Base-by-base conservation (phyloP, 2,329 filamentous ascomycete species). In the Fusarium sterilihyphosum region DNA sequence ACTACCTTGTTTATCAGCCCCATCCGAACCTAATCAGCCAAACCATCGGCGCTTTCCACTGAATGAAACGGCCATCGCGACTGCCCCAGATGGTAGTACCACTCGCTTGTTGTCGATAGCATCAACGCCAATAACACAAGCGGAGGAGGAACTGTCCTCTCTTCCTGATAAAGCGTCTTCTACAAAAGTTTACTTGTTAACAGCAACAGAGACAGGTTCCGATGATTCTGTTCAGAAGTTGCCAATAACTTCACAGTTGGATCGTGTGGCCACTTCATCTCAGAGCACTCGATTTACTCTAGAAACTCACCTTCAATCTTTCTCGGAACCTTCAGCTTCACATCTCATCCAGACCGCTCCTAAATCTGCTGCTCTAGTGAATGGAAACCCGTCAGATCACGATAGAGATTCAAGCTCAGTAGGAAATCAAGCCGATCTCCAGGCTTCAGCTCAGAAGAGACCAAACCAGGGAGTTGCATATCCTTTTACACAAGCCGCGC, bases 51-150 rank as follows among this genome's bases (percentile, higher is more conserved):
- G 61, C 58, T 73, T 76, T 67, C 73, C 61, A 40, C 58, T 54
- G 43, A 76, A 76, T 46, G 50, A 64, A 35, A 76, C 73, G 37
- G 56, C 38, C 41, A 40, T 69, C 43, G 54, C 56, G 31, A 69
- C 67, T 64, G 58, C 52, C 58, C 52, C 57, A 60, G 47, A 70
- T 14, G 52, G 37, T 31, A 73, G 47, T 37, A 69, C 46, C 66
- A 71, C 70, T 71, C 60, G 50, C 67, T 69, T 74, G 37, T 52
- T 41, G 9, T 47, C 35, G n/a, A 58, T 65, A 38, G n/a, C 54
- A 62, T 38, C 56, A 57, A 54, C 43, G 20, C 33, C 47, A 46
- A 50, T 35, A 31, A 18, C 29, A n/a, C 26, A 53, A 37, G 29
- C 22, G 24, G 58, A 66, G 35, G 40, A 33, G 31, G 41, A 14